phyloP scores from a whole-genome alignment of 2,329 filamentous ascomycete species.

The Drechslerella stenobrocha region DNA sequence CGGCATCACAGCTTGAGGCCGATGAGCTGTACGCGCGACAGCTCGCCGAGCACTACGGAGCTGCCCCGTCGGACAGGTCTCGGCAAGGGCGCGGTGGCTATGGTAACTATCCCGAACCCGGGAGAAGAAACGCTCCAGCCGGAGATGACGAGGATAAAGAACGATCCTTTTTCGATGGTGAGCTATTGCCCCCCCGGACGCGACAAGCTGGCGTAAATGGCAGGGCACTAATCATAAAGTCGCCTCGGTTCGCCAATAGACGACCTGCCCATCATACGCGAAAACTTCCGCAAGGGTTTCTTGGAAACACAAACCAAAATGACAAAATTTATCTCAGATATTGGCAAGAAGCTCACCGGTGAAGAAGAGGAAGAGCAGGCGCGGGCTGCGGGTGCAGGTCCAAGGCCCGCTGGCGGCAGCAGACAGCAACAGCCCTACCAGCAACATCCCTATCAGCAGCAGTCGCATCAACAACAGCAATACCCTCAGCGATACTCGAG shows the following conservation, averaged over 20 bases:
- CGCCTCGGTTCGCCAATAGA: constrained; percentile 60
- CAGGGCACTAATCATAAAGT: constrained; percentile 16
- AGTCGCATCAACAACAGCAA: constrained; percentile 52
- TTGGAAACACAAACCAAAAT: constrained; percentile 89
- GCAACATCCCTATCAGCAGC: too few relatives aligned
- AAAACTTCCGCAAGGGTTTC: constrained; percentile 93
- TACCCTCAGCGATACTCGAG: constrained; percentile 72
- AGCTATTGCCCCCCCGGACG: constrained; percentile 12
- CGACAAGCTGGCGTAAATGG: too few relatives aligned
- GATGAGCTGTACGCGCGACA: constrained; percentile 92
- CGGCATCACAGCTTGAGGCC: constrained; percentile 79
- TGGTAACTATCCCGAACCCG: constrained; percentile 52
- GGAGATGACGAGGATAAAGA: constrained; percentile 62
- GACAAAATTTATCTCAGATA: constrained; percentile 84
- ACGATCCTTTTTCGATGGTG: constrained; percentile 84
- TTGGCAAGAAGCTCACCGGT: constrained; percentile 93
- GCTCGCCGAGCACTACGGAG: constrained; percentile 85
- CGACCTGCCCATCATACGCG: constrained; percentile 86
- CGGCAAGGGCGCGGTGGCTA: constrained; percentile 34
- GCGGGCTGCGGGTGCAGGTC: constrained; percentile 52
- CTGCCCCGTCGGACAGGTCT: constrained; percentile 54
- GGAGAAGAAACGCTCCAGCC: constrained; percentile 61
- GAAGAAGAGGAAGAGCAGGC: constrained; percentile 70
- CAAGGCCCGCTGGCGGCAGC: constrained; percentile 55
- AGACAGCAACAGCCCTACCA: constrained; percentile 49